Base-by-base conservation (phyloP, 2,329 filamentous ascomycete genomes). In the Zopfia rhizophila region DNA sequence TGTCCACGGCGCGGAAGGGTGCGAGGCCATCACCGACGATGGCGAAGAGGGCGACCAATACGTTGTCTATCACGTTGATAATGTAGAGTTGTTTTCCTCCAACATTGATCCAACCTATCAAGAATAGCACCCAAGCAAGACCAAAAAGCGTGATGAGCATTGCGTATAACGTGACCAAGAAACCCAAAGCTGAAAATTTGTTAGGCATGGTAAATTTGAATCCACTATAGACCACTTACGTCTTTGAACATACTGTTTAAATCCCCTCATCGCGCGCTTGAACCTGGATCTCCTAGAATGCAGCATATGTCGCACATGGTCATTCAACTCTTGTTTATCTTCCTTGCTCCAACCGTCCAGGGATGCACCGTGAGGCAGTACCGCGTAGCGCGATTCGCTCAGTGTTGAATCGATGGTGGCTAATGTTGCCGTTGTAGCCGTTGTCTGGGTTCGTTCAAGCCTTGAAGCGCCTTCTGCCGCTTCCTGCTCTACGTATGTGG, bases 81-180 rank as follows among this genome's bases (percentile, higher is more conserved):
- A 79, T 73, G 12, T 77, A 93, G 3, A 83, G 74, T 66, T 93
- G 88, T 58, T 80, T 78, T 21, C 84, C 82, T 14, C 88, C 89
- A 14, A 93, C 87, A 53, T 91, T 91, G 65, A 94, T 90, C 90
- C 90, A 95, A 35, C 83, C 89, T 66, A 96, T 96, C 42, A 95
- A 76, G 72, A 93, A 94, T n/a, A 95, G 80, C 1, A 96, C 90
- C 91, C 90, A 96, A 0, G 89, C 89, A 10, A 93, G 78, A 62
- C 90, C 90, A 59, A 95, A 96, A 0, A 92, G 77, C 0, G 90
- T 94, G 58, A 96, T 92, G 14, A 93, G 78, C 1, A 82, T 86
- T 7, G 90, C 90, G 69, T 96, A 96, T 3, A 95, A 73, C 0
- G 90, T 94, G 47, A 96, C 88, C 42, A 92, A 80, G 65, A 94